These are phyloP conservation scores for Alternaria sp. DNA, from an alignment of 2,329 filamentous ascomycete species.

Conservation along the genomic window DNA sequence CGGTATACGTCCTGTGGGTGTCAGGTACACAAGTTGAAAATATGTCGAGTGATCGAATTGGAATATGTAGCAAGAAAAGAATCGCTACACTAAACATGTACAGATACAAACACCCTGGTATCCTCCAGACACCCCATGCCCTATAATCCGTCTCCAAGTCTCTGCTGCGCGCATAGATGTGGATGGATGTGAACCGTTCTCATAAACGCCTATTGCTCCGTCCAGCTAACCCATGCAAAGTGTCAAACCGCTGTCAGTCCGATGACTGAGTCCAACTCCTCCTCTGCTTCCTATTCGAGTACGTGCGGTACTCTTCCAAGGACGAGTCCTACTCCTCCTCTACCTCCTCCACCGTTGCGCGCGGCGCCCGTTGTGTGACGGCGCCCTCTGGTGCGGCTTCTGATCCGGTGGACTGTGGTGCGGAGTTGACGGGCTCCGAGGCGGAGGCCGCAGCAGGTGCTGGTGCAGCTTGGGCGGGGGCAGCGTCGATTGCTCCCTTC, in stretches of 20 bases:
- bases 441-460: constrained; percentile 7
- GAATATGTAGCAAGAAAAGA: background rate
- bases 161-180: background rate
- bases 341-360: constrained; percentile 47
- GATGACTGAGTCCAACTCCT: too few species aligned
- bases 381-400: constrained; percentile 26
- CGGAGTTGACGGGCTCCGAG: constrained; percentile 26
- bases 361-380: constrained; percentile 36
- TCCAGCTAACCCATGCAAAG: constrained; percentile 11
- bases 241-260: background rate
- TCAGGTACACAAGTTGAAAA: background rate
- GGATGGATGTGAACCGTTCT: background rate
- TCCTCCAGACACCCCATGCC: background rate
- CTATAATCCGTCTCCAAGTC: background rate
- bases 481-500: constrained; percentile 41
- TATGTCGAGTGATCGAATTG: background rate
- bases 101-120: background rate
- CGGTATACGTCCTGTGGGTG: background rate
- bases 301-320: background rate
- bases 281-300: too few species aligned
- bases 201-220: constrained; percentile 5
- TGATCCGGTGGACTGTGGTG: constrained; percentile 39
- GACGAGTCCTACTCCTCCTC: constrained; percentile 36
- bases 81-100: background rate
- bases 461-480: constrained; percentile 24